These are phyloP conservation scores for Aspergillus felis DNA, from an alignment of 2,329 filamentous ascomycete genomes.

Conservation along the genomic window DNA sequence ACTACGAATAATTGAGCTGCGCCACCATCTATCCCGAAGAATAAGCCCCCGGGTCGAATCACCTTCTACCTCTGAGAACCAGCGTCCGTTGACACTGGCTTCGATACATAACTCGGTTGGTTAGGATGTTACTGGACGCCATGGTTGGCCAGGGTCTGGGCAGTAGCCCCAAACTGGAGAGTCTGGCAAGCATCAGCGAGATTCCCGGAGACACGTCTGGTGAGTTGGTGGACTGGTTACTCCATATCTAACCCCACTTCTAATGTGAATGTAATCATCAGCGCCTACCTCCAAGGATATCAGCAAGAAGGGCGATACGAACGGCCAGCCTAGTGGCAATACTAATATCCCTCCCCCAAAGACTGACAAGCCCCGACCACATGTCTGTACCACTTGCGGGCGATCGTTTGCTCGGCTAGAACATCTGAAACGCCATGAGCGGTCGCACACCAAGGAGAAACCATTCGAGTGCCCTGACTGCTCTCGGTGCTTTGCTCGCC, in stretches of 20 bases:
- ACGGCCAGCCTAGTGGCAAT: conserved; percentile 26
- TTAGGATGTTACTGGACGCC: conserved; percentile 33
- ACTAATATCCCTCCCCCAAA: conserved; percentile 67
- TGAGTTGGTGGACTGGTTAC: conserved; percentile 25
- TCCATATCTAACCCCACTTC: conserved; percentile 13
- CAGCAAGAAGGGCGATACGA: conserved; percentile 29
- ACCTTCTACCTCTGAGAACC: background rate
- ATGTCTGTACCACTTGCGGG: conserved; percentile 86
- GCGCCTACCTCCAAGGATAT: conserved; percentile 23
- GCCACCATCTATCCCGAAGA: background rate
- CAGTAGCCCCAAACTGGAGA: conserved; percentile 33
- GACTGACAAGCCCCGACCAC: conserved; percentile 94
- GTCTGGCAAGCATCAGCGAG: conserved; percentile 42
- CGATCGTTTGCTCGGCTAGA: conserved; percentile 92
- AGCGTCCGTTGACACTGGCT: background rate
- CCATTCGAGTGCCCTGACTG: conserved; percentile 97
- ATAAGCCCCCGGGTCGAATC: background rate
- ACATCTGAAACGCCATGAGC: conserved; percentile 94
- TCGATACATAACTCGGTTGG: background rate
- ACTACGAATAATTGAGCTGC: background rate
- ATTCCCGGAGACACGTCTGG: conserved; percentile 35
- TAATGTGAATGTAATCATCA: conserved; percentile 18
- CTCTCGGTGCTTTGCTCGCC: conserved; percentile 86
- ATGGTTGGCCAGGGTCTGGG: conserved; percentile 36
- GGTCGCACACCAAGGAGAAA: conserved; percentile 98